Evolutionary conservation across 306 rosid genomes (phyloP).

Genomic region (Begonia masoniana): DNA sequence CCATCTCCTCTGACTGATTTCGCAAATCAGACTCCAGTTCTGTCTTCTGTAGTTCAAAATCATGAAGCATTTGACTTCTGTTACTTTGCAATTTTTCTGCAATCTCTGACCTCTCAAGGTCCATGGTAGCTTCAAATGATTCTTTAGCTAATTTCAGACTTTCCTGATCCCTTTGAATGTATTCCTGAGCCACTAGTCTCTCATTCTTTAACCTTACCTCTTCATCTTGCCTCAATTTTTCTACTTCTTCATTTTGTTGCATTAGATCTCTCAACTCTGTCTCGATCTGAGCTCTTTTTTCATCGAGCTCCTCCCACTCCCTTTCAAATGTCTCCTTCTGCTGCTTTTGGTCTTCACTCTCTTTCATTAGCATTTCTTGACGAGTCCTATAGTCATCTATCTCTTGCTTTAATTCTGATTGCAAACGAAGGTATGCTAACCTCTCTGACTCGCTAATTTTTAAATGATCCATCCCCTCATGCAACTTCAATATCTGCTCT

Average conservation of each 20-base stretch:
- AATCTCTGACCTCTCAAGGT: slow-evolving; percentile 48
- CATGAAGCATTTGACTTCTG: slow-evolving; percentile 66
- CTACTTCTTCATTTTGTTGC: slow-evolving; percentile 59
- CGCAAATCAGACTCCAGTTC: slow-evolving; percentile 80
- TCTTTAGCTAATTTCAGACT: slow-evolving; percentile 61
- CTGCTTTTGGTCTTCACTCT: slow-evolving; percentile 76
- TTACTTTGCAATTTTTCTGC: slow-evolving; percentile 63
- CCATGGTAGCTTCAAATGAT: slow-evolving; percentile 69
- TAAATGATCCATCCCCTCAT: slow-evolving; percentile 47
- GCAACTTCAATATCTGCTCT: slow-evolving; percentile 42
- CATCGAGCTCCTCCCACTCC: slow-evolving; percentile 87
- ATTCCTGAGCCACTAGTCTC: slow-evolving; percentile 38
- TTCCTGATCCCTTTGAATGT: slow-evolving; percentile 57
- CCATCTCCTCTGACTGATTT: slow-evolving; percentile 69
- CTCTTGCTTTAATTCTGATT: slow-evolving; percentile 77
- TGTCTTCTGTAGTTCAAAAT: slow-evolving; percentile 51
- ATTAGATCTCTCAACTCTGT: slow-evolving; percentile 48
- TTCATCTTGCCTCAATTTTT: slow-evolving; percentile 45
- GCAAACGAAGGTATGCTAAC: slow-evolving; percentile 54
- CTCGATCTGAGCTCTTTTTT: slow-evolving; percentile 66
- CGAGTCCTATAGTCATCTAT: slow-evolving; percentile 70
- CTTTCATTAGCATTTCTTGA: slow-evolving; percentile 71
- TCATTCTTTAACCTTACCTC: slow-evolving; percentile 70
- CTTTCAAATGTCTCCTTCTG: slow-evolving; percentile 86
- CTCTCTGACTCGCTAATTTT: slow-evolving; percentile 75